Base-by-base conservation (phyloP, 2,329 filamentous ascomycete genomes). In the Grosmannia huntii region DNA sequence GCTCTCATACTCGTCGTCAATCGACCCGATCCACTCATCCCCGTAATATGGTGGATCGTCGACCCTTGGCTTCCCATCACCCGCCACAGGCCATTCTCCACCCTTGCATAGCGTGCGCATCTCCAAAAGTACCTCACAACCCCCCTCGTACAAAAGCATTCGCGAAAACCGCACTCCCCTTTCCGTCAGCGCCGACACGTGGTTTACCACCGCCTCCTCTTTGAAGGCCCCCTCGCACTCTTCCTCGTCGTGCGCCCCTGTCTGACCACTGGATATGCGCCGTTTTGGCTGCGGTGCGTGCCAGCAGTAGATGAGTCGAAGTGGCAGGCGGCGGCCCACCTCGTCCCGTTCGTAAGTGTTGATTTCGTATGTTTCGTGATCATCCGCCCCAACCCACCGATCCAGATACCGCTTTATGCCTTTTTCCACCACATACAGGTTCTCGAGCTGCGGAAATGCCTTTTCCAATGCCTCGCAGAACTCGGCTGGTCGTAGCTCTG, bases 141-240 rank as follows among this genome's bases (percentile, higher is more conserved):
- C 54, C 0, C 49, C n/a, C 5, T 57, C 41, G 2, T 62, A 62
- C n/a, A 53, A 27, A 25, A 63, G 50, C 57, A 63, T 50, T 14
- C 62, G 62, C 14, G 58, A 60, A 52, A 58, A 59, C 3, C 60
- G 58, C 7, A 62, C 59, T 49, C 60, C 62, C 33, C 52, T 57
- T 1, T 55, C 41, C 41, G 49, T 49, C 9, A 60, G 36, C 4
- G 16, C 19, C 5, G 48, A 19, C n/a, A 63, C 49, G n/a, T 60
- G 53, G 56, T 60, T 60, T 36, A 63, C 60, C 14, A 60, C 60
- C 4, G 23, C 53, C 2, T 57, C 62, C 23, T 61, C 61, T 66
- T 71, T 36, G 11, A 55, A 58, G 44, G 54, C 51, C 1, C 11
- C 49, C 4, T 9, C 12, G 21, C 50, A 23, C n/a, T 33, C n/a